These are phyloP conservation scores for Yarrowia deformans DNA, from an alignment of 805 yeast genomes.

Conservation along the genomic window DNA sequence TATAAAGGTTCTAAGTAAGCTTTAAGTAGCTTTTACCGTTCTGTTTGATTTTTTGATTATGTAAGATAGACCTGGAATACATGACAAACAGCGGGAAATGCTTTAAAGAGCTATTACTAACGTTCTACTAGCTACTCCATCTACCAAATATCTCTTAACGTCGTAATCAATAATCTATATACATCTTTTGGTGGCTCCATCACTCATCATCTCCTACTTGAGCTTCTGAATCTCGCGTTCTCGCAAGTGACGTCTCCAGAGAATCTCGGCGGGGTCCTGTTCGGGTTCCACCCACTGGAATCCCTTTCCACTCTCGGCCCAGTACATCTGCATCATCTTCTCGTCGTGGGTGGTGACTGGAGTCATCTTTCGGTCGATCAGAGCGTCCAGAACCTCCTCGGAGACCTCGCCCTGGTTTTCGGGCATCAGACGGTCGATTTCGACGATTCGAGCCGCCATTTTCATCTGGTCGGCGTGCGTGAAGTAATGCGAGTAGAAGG, in stretches of 20 bases:
- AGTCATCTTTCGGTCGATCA: conserved; percentile 50
- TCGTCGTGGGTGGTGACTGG: conserved; percentile 67
- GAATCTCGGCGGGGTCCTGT: conserved; percentile 78
- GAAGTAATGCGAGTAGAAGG: conserved; percentile 68
- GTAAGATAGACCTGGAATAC: no score
- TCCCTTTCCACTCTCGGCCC: conserved; percentile 87
- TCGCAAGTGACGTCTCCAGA: conserved; percentile 50
- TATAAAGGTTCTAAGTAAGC: no score
- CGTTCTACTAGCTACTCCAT: neutral
- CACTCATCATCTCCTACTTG: neutral
- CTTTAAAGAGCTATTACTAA: neutral
- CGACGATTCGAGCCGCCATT: conserved; percentile 69
- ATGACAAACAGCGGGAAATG: no score
- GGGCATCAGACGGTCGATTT: conserved; percentile 62
- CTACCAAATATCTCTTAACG: neutral
- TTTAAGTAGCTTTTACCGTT: no score
- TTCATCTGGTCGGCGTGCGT: conserved; percentile 71
- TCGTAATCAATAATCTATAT: conserved; percentile 5
- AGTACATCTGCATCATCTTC: conserved; percentile 74
- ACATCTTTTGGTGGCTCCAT: neutral
- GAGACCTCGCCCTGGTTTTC: conserved; percentile 54
- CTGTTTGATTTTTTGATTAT: no score
- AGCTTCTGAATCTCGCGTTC: conserved; percentile 34
- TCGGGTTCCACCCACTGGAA: conserved; percentile 92
- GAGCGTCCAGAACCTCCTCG: conserved; percentile 48